phyloP scores from a whole-genome alignment of 371 early-diverging fungal species.

The Mortierella sp. region DNA sequence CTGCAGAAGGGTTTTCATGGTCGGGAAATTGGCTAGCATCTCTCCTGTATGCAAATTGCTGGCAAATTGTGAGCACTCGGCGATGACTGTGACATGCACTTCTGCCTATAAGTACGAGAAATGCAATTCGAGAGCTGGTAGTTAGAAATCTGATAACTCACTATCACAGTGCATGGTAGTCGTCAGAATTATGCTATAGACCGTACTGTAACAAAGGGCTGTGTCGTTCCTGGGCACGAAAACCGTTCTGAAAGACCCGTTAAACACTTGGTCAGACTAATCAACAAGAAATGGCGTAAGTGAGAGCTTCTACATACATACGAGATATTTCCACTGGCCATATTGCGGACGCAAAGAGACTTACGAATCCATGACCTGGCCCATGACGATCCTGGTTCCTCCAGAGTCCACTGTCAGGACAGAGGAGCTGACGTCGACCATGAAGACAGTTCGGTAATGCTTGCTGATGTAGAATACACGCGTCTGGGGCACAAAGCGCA shows the following conservation, averaged over 20 bases:
- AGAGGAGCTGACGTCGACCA: conserved; percentile 79
- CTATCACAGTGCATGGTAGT: background rate
- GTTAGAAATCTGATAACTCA: no score
- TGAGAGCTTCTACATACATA: no score
- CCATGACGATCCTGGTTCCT: conserved; percentile 64
- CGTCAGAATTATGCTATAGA: background rate
- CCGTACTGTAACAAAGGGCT: conserved; percentile 42
- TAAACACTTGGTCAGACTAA: conserved; percentile 45
- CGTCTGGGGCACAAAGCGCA: conserved; percentile 74
- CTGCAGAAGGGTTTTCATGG: conserved; percentile 76
- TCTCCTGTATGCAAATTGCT: conserved; percentile 70
- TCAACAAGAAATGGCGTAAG: background rate
- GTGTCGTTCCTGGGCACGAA: conserved; percentile 38
- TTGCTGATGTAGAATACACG: conserved; percentile 65
- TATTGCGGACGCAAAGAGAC: no score
- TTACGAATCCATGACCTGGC: conserved; percentile 64
- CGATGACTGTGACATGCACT: conserved; percentile 79
- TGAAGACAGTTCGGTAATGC: conserved; percentile 72
- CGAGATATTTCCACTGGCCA: no score
- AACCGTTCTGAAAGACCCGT: conserved; percentile 47
- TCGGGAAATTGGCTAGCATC: conserved; percentile 68
- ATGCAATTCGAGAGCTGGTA: no score
- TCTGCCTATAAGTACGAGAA: conserved; percentile 61
- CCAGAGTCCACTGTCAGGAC: conserved; percentile 73
- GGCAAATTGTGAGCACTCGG: conserved; percentile 77